phyloP scores from a whole-genome alignment of 306 rosid species.

The Carpinus viminea region DNA sequence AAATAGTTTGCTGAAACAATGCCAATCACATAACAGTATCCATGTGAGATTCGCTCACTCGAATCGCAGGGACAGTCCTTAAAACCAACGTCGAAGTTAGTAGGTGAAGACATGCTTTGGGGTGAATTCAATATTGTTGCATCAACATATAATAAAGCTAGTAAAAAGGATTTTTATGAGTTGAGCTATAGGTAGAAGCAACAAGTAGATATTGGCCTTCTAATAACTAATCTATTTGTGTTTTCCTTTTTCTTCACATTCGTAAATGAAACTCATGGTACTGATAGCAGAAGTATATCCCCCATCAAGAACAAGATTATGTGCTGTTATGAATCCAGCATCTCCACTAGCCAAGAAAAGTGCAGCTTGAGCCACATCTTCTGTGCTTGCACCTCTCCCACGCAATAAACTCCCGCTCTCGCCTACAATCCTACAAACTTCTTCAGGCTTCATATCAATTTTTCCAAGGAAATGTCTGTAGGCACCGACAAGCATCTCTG shows the following conservation, averaged over 20 bases:
- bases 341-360: constrained; percentile 65
- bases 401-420: constrained; percentile 57
- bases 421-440: constrained; percentile 43
- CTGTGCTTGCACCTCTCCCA: constrained; percentile 50
- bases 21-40: no score
- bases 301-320: constrained; percentile 73
- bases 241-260: constrained; percentile 1
- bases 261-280: constrained; percentile 53
- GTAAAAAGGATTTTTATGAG: neutral
- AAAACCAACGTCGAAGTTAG: no score
- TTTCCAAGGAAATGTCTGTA: constrained; percentile 32
- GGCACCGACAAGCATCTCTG: constrained; percentile 64
- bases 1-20: no score
- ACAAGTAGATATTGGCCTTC: neutral
- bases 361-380: constrained; percentile 75
- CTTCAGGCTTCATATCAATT: constrained; percentile 43
- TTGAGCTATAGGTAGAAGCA: neutral
- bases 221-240: neutral
- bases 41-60: no score
- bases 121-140: no score
- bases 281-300: constrained; percentile 64
- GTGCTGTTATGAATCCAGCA: constrained; percentile 69
- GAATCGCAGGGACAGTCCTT: no score
- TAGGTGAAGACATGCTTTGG: no score
- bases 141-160: neutral